Percentiles rank a stretch among this genome's conserved stretches.
phyloP scores from a whole-genome alignment of 2,329 filamentous ascomycete species.

The Fusarium sp. region DNA sequence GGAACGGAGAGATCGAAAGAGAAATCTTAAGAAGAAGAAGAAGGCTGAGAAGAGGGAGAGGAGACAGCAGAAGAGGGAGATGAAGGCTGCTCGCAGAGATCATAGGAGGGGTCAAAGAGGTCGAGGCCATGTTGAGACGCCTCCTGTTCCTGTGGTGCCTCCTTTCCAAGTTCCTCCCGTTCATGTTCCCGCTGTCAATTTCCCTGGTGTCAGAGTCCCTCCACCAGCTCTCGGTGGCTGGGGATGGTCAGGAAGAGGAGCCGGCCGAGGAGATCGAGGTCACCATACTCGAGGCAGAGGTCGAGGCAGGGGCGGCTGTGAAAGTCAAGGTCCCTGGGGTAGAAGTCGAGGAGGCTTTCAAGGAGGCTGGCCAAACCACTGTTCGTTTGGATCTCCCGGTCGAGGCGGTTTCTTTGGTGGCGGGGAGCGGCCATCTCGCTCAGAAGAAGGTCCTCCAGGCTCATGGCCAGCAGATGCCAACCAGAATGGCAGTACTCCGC shows the following conservation, averaged over 20 bases:
- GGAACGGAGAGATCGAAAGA: conserved; percentile 45
- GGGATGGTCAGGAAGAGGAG: conserved; percentile 17
- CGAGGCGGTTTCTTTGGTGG: conserved; percentile 8
- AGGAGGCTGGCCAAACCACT: conserved; percentile 1
- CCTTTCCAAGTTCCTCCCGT: conserved; percentile 5
- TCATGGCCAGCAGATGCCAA: conserved; percentile 49
- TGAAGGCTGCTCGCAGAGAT: conserved; percentile 45
- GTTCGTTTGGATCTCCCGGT: conserved; percentile 12
- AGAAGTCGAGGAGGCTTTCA: conserved; percentile 11
- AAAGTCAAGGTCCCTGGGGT: conserved; percentile 5
- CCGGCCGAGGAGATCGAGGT: conserved; percentile 13
- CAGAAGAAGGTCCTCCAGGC: conserved; percentile 38
- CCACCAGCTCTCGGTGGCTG: conserved; percentile 3
- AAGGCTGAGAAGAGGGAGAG: conserved; percentile 48
- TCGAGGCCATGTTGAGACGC: conserved; percentile 11
- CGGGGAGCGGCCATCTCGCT: background rate
- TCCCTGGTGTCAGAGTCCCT: conserved; percentile 4
- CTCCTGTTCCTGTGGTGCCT: conserved; percentile 4
- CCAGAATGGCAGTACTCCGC: conserved; percentile 22
- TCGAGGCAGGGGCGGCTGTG: conserved; percentile 19
- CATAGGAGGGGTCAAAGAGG: conserved; percentile 35
- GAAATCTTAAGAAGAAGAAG: conserved; percentile 41
- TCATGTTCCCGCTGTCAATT: background rate
- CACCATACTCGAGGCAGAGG: background rate
- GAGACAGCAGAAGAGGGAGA: conserved; percentile 45